phyloP scores from a whole-genome alignment of 768 basidiomycete species.

The Lactarius quietus region DNA sequence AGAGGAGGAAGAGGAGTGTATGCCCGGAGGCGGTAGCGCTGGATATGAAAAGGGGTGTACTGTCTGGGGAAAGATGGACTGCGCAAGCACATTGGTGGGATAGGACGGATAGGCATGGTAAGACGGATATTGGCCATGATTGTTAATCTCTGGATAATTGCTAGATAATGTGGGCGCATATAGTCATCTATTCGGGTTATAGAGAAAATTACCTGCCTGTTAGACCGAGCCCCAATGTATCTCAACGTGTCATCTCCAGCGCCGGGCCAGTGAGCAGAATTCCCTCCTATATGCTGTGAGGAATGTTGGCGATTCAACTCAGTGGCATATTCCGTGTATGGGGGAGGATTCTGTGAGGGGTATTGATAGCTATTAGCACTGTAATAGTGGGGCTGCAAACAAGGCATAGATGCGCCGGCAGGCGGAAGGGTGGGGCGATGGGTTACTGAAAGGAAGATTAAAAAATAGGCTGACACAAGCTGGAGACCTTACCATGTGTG shows the following conservation, averaged over 20 bases:
- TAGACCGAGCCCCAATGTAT: conserved; percentile 49
- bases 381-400: conserved; percentile 56
- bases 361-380: conserved; percentile 32
- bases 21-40: conserved; percentile 61
- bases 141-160: conserved; percentile 33
- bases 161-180: conserved; percentile 21
- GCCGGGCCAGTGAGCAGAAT: conserved; percentile 61
- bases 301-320: conserved; percentile 55
- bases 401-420: conserved; percentile 55
- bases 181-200: conserved; percentile 8
- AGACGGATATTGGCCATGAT: conserved; percentile 42
- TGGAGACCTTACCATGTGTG: conserved; percentile 53
- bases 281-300: conserved; percentile 41
- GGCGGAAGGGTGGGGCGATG: conserved; percentile 62
- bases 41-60: conserved; percentile 64
- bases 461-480: conserved; percentile 2
- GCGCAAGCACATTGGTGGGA: conserved; percentile 55
- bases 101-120: conserved; percentile 48
- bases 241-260: conserved; percentile 59
- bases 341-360: conserved; percentile 40
- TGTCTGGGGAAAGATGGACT: conserved; percentile 61
- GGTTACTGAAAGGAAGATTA: conserved; percentile 45
- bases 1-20: conserved; percentile 66
- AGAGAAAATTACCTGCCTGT: conserved; percentile 8
- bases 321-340: conserved; percentile 65